phyloP scores from a whole-genome alignment of 305 asterid species.

The Fraxinus paxiana region DNA sequence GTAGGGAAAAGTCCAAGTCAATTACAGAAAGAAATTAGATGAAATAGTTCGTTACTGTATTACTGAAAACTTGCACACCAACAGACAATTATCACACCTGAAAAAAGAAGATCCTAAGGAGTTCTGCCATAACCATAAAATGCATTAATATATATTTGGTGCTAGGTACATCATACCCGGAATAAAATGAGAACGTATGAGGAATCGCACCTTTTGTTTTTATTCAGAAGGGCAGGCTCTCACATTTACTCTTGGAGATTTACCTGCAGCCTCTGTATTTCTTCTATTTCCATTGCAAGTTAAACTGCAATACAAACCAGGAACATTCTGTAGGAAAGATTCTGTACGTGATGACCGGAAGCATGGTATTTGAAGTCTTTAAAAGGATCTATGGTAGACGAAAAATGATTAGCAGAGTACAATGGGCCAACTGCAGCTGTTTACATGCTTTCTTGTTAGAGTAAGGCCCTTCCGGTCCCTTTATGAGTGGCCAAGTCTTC shows the following conservation, averaged over 20 bases:
- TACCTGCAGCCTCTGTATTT: background rate
- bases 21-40: background rate
- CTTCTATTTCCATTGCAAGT: background rate
- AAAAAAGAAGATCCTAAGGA: background rate
- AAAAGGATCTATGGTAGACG: background rate
- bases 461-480: background rate
- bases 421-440: background rate
- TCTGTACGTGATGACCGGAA: background rate
- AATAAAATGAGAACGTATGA: constrained; percentile 15
- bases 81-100: constrained; percentile 9
- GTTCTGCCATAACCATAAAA: background rate
- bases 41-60: background rate
- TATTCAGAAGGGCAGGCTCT: background rate
- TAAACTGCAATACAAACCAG: background rate
- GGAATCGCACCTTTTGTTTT: constrained; percentile 1
- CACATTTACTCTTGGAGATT: background rate
- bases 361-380: background rate
- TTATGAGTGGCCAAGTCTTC: background rate
- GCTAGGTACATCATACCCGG: background rate
- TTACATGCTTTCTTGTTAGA: background rate
- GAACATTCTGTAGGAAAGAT: background rate
- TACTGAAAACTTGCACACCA: background rate
- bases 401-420: background rate
- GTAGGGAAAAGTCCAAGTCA: constrained; percentile 4
- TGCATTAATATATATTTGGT: background rate